Percentiles rank a stretch among this genome's conserved stretches.
Evolutionary conservation across 257 asterid genomes (phyloP).

Genomic region (Apocynum venetum): DNA sequence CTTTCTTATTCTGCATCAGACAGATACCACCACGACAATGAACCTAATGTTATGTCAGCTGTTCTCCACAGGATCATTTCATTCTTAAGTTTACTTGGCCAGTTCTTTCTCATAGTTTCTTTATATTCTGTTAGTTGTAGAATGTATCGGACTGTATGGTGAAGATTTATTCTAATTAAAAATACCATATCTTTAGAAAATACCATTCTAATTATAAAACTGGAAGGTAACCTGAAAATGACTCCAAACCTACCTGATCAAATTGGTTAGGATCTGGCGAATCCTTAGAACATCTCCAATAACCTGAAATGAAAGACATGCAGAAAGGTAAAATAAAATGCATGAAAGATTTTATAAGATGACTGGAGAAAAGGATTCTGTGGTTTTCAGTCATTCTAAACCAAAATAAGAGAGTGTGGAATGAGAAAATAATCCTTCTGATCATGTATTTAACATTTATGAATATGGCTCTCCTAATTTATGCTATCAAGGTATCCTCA

Average conservation of each 20-base stretch:
- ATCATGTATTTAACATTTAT: not conserved
- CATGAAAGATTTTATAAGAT: not conserved
- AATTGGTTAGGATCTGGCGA: conserved; percentile 89
- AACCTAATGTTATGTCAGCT: not conserved
- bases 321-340: not conserved
- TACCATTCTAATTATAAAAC: not conserved
- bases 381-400: not conserved
- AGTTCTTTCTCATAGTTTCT: not conserved
- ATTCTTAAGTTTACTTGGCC: not conserved
- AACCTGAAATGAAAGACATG: conserved; percentile 40
- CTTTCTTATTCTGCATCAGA: too few relatives aligned
- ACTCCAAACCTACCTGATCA: conserved; percentile 58
- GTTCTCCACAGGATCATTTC: not conserved
- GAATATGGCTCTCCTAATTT: not conserved
- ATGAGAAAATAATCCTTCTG: not conserved
- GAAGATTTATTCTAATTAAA: not conserved
- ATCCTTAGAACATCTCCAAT: conserved; percentile 83
- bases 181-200: not conserved
- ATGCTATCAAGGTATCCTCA: not conserved
- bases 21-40: too few relatives aligned
- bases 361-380: not conserved
- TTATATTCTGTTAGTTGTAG: not conserved
- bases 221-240: not conserved
- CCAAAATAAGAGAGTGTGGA: not conserved
- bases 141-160: not conserved